A percentile compares a stretch with the other conserved stretches of the same genome.
Evolutionary conservation across 306 rosid species (phyloP).

Genomic region (Biancaea sappan): DNA sequence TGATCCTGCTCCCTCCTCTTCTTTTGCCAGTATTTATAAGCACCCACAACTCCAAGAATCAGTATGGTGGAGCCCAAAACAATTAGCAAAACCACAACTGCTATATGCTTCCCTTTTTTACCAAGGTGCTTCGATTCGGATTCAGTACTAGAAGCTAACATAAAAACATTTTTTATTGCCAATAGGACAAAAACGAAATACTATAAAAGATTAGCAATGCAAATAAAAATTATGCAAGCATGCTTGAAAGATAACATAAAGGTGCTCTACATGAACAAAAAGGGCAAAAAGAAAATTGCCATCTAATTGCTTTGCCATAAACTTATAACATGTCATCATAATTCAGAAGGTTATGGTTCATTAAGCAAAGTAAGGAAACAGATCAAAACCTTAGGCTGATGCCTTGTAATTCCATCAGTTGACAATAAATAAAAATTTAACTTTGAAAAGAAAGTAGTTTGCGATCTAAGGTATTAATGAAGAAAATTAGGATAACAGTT

Average conservation of each 20-base stretch:
- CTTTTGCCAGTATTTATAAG: conserved; percentile 83
- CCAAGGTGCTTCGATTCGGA: conserved; percentile 25
- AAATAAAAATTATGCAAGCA: conserved; percentile 15
- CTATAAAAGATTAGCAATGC: neutral
- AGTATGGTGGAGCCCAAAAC: conserved; percentile 37
- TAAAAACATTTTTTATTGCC: conserved; percentile 15
- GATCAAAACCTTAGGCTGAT: conserved; percentile 21
- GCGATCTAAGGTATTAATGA: neutral
- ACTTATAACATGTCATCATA: neutral
- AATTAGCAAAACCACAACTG: conserved; percentile 47
- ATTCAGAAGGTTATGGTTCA: neutral
- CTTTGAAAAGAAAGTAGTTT: conserved; percentile 13
- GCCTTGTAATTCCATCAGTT: conserved; percentile 8
- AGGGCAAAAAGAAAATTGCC: neutral
- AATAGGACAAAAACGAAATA: neutral
- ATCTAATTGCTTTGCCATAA: neutral
- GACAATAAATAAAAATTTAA: conserved; percentile 11
- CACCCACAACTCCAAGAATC: conserved; percentile 42
- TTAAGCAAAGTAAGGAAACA: conserved; percentile 7
- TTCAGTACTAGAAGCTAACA: conserved; percentile 52
- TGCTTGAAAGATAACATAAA: neutral
- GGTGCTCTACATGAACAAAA: neutral
- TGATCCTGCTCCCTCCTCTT: conserved; percentile 84
- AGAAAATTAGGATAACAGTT: conserved; percentile 14
- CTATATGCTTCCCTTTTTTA: conserved; percentile 47